Evolutionary conservation across 2,329 filamentous ascomycete species (phyloP), one percentile per base, ranked within the genome.

Genomic region (Myriangium duriaei): DNA sequence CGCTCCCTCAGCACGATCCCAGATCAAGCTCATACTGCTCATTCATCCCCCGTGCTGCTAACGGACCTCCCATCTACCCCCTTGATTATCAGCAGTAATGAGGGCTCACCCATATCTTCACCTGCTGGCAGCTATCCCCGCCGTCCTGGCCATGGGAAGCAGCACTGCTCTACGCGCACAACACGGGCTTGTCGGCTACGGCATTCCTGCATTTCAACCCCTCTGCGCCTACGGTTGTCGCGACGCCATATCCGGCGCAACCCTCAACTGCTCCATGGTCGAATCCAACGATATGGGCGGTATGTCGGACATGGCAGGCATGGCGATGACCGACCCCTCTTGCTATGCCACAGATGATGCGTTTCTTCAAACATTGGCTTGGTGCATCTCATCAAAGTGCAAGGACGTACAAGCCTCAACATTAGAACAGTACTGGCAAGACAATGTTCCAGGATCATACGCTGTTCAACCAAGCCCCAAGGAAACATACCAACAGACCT

Each of bases 351-450:
- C 41, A 29, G 45, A 52, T 36, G 32, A 44, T 14, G 30, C 45
- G 2, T 58, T 47, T 37, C 45, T 56, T 3, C 42, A 49, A 28
- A 52, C 49, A 1, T 42, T 58, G 3, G 49, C 54, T 3, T 52
- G 49, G 29, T 58, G 55, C 37, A 46, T 57, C 18, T 38, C 45
- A 1, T 32, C 39, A 4, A 47, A 47, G 13, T 58, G 55, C 39
- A 24, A 30, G 9, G 13, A 32, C 17, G 31, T 45, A 5, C 39
- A 47, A 15, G 39, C 34, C 5, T 51, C 51, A 32, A 42, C 47
- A 24, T 45, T 56, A 14, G 53, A 49, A 9, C 42, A 46, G 26
- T 59, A 52, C 43, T 59, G 56, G 40, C 41, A 45, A 16, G 24
- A 24, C 11, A 42, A 45, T n/a, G 48, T 43, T 12, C 47, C 41